phyloP scores from a whole-genome alignment of 164 flowering plant species.

The Magnolia sinica region DNA sequence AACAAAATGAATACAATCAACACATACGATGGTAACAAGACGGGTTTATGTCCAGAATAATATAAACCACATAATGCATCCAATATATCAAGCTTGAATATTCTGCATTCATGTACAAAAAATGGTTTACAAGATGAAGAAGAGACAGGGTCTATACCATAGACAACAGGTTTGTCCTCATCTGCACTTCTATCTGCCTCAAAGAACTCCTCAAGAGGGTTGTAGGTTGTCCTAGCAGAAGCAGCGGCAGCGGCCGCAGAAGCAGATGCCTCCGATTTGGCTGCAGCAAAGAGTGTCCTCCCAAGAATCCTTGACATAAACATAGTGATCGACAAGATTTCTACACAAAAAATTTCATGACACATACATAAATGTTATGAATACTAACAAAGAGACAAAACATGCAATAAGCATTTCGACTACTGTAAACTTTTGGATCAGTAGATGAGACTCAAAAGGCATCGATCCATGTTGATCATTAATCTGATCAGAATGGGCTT shows the following conservation, averaged over 20 bases:
- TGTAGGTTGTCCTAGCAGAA: constrained; percentile 26
- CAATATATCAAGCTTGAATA: not conserved
- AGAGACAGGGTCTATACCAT: constrained; percentile 42
- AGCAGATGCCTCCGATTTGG: constrained; percentile 50
- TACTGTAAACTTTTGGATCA: not conserved
- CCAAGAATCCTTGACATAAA: constrained; percentile 50
- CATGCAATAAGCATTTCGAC: not conserved
- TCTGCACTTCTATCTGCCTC: constrained; percentile 63
- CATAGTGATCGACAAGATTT: constrained; percentile 22
- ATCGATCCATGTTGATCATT: too few relatives aligned
- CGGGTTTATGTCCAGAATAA: not conserved
- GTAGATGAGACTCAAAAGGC: too few relatives aligned
- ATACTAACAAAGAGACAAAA: too few relatives aligned
- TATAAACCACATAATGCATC: too few relatives aligned
- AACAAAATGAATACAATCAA: not conserved
- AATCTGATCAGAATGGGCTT: too few relatives aligned
- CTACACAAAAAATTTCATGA: not conserved
- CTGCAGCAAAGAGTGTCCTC: constrained; percentile 52
- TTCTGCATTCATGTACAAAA: not conserved
- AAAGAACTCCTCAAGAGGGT: constrained; percentile 84
- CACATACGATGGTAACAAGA: not conserved
- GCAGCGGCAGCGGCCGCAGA: constrained; percentile 29
- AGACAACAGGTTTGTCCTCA: constrained; percentile 71
- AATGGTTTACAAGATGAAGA: not conserved
- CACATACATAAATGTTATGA: too few relatives aligned